Base-by-base conservation (phyloP, 177 flowering plant species). In the Tripterygium wilfordii region DNA sequence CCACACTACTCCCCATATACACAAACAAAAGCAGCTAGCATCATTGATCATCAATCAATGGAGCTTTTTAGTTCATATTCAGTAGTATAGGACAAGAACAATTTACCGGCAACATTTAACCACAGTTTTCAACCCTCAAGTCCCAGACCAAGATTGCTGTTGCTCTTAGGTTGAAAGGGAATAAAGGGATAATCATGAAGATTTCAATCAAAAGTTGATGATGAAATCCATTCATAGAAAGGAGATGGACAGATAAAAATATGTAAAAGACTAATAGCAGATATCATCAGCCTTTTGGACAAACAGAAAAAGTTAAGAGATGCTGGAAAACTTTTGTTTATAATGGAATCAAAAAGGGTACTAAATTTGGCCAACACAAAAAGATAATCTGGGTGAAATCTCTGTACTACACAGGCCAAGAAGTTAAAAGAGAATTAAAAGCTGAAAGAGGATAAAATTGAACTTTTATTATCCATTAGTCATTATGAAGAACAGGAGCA, bases 261-360 rank as follows among this genome's bases (percentile, higher is more conserved):
- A n/a, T n/a, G n/a, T 8, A 2, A 20, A 38, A 20, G 42, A 38
- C 10, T 20, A 38, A 20, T 38, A 18, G 10, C 24, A 5, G 33
- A 60, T 60, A 39, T 51, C n/a, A n/a, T n/a, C 26, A 42, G 48
- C 51, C 61, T 62, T 62, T 60, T 65, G 51, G 57, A 49, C 60
- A 54, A 50, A 59, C 49, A 49, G 31, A 50, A 45, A 54, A 59
- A 51, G 57, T 41, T 7, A 21, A 18, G 14, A 8, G 45, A 29
- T 49, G 37, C 28, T 39, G 30, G 33, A 49, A 25, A n/a, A n/a
- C n/a, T n/a, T n/a, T n/a, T 26, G 38, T 22, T 26, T 31, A 40
- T 23, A 14, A 3, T 14, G n/a, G 10, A 18, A 25, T 10, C 26
- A 9, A 42, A 20, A 29, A 37, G n/a, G 28, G 25, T 32, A 30